These are phyloP conservation scores for Dictyostelium discoideum DNA, from an alignment of 78 protist species.

Conservation along the genomic window dicty_2.7 NC_007090.3:2741001-2741500, in stretches of 20 bases:
- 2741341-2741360: conserved; percentile 65
- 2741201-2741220: conserved; percentile 2
- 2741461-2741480: conserved; percentile 70
- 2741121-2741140: conserved; percentile 50
- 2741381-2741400: conserved; percentile 27
- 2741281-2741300: no score
- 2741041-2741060: neutral
- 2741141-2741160: conserved; percentile 62
- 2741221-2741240: neutral
- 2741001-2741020: conserved; percentile 15
- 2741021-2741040: neutral
- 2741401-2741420: conserved; percentile 19
- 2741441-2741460: conserved; percentile 32
- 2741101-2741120: conserved; percentile 63
- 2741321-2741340: conserved; percentile 74
- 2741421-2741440: conserved; percentile 42
- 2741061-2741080: neutral
- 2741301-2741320: conserved; percentile 17
- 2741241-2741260: neutral
- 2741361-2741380: conserved; percentile 52
- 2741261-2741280: no score
- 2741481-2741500: conserved; percentile 48
- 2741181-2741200: conserved; percentile 52
- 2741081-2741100: conserved; percentile 76
- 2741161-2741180: conserved; percentile 59